These are phyloP conservation scores for Talaromyces sp. DNA, from an alignment of 2,329 filamentous ascomycete species.

Conservation along the genomic window DNA sequence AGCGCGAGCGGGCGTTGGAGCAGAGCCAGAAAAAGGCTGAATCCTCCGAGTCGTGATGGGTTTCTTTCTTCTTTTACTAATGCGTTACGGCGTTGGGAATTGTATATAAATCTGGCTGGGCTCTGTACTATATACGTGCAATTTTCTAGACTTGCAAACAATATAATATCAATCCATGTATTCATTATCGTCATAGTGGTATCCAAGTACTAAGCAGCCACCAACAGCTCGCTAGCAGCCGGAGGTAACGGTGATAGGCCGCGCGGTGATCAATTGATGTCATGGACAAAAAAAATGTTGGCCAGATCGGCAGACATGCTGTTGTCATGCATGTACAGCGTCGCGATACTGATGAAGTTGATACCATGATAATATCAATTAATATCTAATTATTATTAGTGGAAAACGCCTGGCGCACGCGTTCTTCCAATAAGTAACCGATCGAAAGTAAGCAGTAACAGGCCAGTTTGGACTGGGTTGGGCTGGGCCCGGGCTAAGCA, in stretches of 20 bases:
- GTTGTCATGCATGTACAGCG: neutral
- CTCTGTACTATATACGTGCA: neutral
- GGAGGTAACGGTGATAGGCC: neutral
- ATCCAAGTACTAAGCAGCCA: neutral
- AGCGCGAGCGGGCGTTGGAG: slow-evolving; percentile 30
- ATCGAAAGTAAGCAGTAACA: neutral
- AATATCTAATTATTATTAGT: too few species aligned
- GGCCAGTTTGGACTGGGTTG: neutral
- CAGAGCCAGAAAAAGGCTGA: neutral
- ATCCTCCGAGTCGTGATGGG: neutral
- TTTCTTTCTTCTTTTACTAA: neutral
- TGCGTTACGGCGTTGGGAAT: neutral
- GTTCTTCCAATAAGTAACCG: too few species aligned
- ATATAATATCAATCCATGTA: too few species aligned
- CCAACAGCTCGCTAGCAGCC: neutral
- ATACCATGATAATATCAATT: too few species aligned
- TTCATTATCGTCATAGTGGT: too few species aligned
- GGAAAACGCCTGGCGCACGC: too few species aligned
- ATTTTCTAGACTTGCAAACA: neutral
- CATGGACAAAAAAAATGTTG: neutral
- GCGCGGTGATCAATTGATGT: neutral
- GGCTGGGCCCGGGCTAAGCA: neutral
- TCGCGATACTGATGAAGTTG: too few species aligned
- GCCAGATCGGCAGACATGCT: neutral
- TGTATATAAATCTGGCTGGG: neutral